Evolutionary conservation across 2,329 filamentous ascomycete genomes (phyloP), one percentile per base, ranked within the genome.

Genomic region (Cladosporium sp.): DNA sequence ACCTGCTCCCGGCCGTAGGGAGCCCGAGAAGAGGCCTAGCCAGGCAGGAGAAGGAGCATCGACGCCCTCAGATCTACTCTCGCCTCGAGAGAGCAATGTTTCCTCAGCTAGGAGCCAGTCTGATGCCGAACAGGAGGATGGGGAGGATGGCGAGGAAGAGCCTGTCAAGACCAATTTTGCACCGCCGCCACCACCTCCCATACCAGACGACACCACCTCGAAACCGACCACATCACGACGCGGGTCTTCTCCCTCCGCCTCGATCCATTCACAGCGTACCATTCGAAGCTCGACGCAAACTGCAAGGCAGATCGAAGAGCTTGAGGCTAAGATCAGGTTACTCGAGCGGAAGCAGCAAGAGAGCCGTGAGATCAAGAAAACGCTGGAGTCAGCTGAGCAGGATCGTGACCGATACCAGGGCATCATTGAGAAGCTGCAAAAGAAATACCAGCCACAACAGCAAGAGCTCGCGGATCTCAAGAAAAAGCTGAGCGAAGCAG

Each of bases 361-460:
- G 58, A 89, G 95, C 63, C 81, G 89, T 16, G 91, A 96, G 61
- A 88, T 89, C 65, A 70, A 95, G 48, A 90, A 92, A 65, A 80
- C 78, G 10, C 70, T 95, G 44, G 87, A 95, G 53, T 83, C 85
- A 59, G 72, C 91, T 13, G 84, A 91, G 64, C 77, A 81, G 14
- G 88, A 95, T 62, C 79, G 83, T 28, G 87, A 92, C 63, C 86
- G 85, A 59, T 90, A 87, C 57, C 87, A 95, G 67, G 77, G 72
- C 4, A 89, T 97, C 58, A 91, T 96, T 45, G 87, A 95, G 64
- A 96, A 95, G 63, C 74, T 98, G 43, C 89, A 96, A 66, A 78
- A 83, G 37, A 97, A 96, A 69, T 90, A 89, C 58, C 89, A 95
- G 64, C 83, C 87, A 0, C 86, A 92, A 53, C 86, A 91, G 58